Evolutionary conservation across 2,329 filamentous ascomycete genomes (phyloP), one percentile per base, ranked within the genome.

Genomic region (Aspergillus thermomutatus): DNA sequence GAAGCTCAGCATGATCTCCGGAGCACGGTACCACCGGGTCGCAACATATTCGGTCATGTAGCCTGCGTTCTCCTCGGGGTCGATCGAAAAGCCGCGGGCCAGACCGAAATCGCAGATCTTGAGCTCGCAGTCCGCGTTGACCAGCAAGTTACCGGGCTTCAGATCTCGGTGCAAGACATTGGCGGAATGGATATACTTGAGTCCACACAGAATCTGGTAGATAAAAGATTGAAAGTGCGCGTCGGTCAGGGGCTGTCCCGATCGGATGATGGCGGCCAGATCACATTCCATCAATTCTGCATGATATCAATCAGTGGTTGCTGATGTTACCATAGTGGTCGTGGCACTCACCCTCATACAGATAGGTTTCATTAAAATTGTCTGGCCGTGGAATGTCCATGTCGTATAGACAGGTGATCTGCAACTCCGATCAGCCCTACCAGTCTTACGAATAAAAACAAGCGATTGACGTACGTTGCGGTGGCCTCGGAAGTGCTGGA

Each of bases 1-100:
- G 85, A 99, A 99, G 81, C 92, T 97, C 76, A 99, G 81, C 94
- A 99, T 99, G 68, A 99, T 99, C 77, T 99, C 94, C 4, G 94
- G 94, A 3, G 94, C 94, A 78, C 94, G 89, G 77, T 99, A 99
- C 94, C 94, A 99, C 80, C 94, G 85, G 52, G 94, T 99, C 51
- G 94, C 94, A 55, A 99, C 94, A 71, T 99, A 99, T 78, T 99
- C 94, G 10, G 94, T 99, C 94, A 99, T 97, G 78, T 97, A 99
- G 23, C 94, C 94, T 19, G 94, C 94, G 73, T 97, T 97, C 79
- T 99, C 93, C 75, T 99, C 91, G 1, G 94, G 94, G 66, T 97
- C 93, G 70, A 96, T 87, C 3, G 92, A 97, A 81, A 99, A 97
- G 57, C 94, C 94, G 82, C 94, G 87, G 4, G 94, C 94, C 57